Evolutionary conservation across 192 early-diverging fungal species (phyloP).

Genomic region (Cladochytrium replicatum): DNA sequence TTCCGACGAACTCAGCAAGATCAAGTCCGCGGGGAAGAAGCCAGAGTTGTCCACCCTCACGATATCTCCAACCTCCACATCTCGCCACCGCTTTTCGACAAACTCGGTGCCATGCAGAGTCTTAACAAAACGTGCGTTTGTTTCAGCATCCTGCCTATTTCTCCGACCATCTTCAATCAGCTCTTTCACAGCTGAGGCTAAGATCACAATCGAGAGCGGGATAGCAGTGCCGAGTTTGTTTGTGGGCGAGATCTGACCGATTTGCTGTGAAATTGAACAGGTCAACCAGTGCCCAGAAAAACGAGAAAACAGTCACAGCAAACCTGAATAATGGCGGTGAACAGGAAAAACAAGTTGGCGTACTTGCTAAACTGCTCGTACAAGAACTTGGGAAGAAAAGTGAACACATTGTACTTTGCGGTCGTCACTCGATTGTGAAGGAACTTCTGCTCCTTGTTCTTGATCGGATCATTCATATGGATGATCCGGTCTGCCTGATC

Average conservation of each 20-base stretch:
- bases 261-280: constrained; percentile 54
- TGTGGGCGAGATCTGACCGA: constrained; percentile 84
- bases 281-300: neutral
- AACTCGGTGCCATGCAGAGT: constrained; percentile 44
- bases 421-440: constrained; percentile 86
- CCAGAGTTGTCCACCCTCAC: constrained; percentile 77
- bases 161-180: constrained; percentile 70
- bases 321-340: constrained; percentile 72
- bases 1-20: constrained; percentile 83
- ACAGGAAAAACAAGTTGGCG: constrained; percentile 95
- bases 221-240: constrained; percentile 81
- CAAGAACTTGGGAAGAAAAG: constrained; percentile 90
- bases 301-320: too few relatives aligned
- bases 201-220: constrained; percentile 69
- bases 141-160: constrained; percentile 31
- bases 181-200: constrained; percentile 89
- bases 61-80: constrained; percentile 86
- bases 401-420: constrained; percentile 81
- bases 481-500: constrained; percentile 56
- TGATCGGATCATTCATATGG: constrained; percentile 73
- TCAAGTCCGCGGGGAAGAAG: constrained; percentile 87
- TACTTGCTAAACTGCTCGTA: constrained; percentile 93
- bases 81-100: constrained; percentile 67
- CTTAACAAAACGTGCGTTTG: constrained; percentile 34
- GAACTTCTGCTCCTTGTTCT: constrained; percentile 69